Percentiles rank a stretch among this genome's conserved stretches.
Conservation (phyloP, 2,329 filamentous ascomycete genomes). For the Talaromyces sp. region DNA sequence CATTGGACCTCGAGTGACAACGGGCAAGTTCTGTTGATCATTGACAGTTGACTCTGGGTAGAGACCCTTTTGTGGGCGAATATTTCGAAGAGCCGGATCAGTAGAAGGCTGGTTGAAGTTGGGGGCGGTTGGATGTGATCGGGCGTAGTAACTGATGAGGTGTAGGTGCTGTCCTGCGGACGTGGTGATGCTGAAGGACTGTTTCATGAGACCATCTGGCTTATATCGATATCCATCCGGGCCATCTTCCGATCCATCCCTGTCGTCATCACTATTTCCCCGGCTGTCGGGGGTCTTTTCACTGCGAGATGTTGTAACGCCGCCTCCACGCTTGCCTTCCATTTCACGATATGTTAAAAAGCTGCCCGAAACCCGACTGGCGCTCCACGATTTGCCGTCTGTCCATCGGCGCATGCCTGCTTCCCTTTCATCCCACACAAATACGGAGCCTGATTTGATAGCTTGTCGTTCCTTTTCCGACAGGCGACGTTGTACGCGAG, state of each 20-base stretch:
- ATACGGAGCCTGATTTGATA: constrained; percentile 94
- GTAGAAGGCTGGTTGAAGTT: constrained; percentile 77
- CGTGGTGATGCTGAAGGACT: constrained; percentile 98
- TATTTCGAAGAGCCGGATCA: constrained; percentile 75
- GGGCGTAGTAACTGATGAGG: constrained; percentile 93
- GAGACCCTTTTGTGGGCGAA: constrained; percentile 87
- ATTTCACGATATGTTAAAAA: constrained; percentile 97
- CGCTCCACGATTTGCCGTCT: constrained; percentile 98
- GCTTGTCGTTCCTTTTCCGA: constrained; percentile 97
- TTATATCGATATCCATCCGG: constrained; percentile 93
- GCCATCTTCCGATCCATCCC: constrained; percentile 65
- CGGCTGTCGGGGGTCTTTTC: constrained; percentile 82
- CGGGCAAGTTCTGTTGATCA: constrained; percentile 75
- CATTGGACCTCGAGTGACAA: constrained; percentile 73
- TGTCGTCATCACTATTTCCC: constrained; percentile 77
- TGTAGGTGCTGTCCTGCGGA: constrained; percentile 87
- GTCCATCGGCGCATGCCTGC: constrained; percentile 98
- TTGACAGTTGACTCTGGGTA: constrained; percentile 95
- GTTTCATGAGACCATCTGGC: constrained; percentile 96
- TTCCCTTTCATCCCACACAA: constrained; percentile 99
- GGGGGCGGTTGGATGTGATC: constrained; percentile 68
- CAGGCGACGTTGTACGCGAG: constrained; percentile 84
- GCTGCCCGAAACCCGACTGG: constrained; percentile 92
- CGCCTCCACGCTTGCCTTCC: constrained; percentile 88
- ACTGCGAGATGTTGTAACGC: constrained; percentile 52